Evolutionary conservation across 345 rosid species (phyloP), one percentile per base, ranked within the genome.

Genomic region (Euphorbia pulcherrima): DNA sequence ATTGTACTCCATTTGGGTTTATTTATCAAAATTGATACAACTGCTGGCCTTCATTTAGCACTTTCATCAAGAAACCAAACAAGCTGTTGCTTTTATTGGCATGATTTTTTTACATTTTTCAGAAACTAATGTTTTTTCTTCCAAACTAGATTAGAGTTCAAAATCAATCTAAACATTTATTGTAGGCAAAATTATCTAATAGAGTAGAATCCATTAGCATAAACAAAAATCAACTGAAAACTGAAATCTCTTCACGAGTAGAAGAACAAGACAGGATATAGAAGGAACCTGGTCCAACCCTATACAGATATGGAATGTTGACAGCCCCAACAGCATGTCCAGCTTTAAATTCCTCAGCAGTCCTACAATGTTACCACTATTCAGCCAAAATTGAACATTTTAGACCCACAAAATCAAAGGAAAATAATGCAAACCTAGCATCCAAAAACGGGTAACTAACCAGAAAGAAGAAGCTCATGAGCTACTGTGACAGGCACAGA

Each of bases 401-500:
- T 44, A 44, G 2, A 11, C 50, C 44, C 50, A 11, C 12, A 44
- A 44, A 44, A 44, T 44, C 1, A 12, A 44, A 12, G 16, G 13
- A 12, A 14, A 11, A 12, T 44, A 50, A 48, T 16, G 5, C 39
- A 57, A 52, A 87, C 92, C 92, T 78, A 70, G 90, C 98, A 62
- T 92, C 95, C 55, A 92, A 77, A 72, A 84, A 90, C 5, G 80
- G 76, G 65, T n/a, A n/a, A n/a, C n/a, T 93, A 87, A 2, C 97
- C 97, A 14, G 98, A 97, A 70, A 77, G 94, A 74, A 85, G 85
- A 72, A 93, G 90, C 76, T 93, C 97, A 20, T 71, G 87, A 0
- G 98, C 98, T 27, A 93, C 92, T 75, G 93, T 73, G 6, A 90
- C 96, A 0, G 97, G 98, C 30, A 93, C 98, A 5, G 98, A 93